These are phyloP conservation scores for Solanum pinnatisectum DNA, from an alignment of 257 asterid species.

Conservation along the genomic window DNA sequence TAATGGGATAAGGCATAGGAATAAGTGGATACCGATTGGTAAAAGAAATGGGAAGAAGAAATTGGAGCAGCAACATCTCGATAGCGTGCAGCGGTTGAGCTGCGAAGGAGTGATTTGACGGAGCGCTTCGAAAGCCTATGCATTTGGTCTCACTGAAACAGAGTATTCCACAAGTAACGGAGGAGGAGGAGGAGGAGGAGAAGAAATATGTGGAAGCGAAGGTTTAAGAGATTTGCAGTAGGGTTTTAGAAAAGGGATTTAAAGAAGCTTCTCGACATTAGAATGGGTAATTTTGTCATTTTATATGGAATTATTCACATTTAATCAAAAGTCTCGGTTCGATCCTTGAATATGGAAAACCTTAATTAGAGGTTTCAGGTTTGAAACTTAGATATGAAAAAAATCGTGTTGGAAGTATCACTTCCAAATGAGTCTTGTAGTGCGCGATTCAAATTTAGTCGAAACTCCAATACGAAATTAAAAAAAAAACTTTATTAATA, in stretches of 20 bases:
- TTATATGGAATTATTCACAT: not conserved
- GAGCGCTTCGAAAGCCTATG: constrained; percentile 61
- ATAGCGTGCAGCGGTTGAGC: constrained; percentile 23
- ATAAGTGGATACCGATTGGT: constrained; percentile 4
- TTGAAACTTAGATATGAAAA: no score
- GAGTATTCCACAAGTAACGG: not conserved
- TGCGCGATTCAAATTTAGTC: no score
- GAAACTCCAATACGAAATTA: accelerated
- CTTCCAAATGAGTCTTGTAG: accelerated
- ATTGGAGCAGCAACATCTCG: constrained; percentile 33
- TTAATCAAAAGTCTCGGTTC: no score
- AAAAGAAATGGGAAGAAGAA: constrained; percentile 24
- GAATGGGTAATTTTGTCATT: not conserved
- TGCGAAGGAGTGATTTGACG: constrained; percentile 39
- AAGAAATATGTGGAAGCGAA: not conserved
- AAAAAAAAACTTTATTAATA: no score
- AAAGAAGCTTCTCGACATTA: constrained; percentile 36
- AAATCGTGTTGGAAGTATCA: accelerated
- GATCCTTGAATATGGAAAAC: no score
- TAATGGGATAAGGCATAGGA: not conserved
- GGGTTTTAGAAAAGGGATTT: constrained; percentile 50
- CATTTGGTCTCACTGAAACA: constrained; percentile 21
- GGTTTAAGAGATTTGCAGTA: not conserved
- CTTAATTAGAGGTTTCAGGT: accelerated
- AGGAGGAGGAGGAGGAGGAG: not conserved